Evolutionary conservation across 164 flowering plant species (phyloP), one percentile per base, ranked within the genome.

Genomic region (Macadamia tetraphylla): DNA sequence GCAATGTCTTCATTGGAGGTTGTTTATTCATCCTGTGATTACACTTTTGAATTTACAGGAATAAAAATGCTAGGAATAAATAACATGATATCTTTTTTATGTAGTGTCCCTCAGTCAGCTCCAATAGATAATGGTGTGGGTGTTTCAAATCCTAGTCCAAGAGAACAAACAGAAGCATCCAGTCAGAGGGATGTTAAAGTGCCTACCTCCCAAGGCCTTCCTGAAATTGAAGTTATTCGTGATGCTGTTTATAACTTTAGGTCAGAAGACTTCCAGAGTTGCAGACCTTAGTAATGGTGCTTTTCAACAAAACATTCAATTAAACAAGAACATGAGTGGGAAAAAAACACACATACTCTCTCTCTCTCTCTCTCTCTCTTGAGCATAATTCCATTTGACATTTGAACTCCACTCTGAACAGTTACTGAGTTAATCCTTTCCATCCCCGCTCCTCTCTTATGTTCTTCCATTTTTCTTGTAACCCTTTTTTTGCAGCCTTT

Each of bases 161-260:
- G 71, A 65, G 67, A 76, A 48, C 83, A 73, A 32, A 67, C 15
- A 18, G 81, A 72, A 57, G 53, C 30, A 46, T 62, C n/a, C n/a
- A 60, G 64, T 60, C 55, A 67, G 62, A 63, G 62, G 23, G 23
- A 23, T 55, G 18, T 31, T 17, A 76, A 77, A 52, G 80, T 75
- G 5, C 67, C 29, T 65, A 63, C 70, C n/a, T 70, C 80, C 65
- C 71, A 69, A 62, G 71, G 68, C 12, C 2, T 73, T n/a, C 86
- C 85, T 15, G 88, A 78, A 57, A 68, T 80, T 23, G 98, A 94
- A 80, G 64, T 77, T 30, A 66, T 76, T 84, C 87, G 91, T 29
- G 90, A 86, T 71, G 83, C 83, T 67, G 66, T 40, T 44, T 79
- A 59, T 76, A 83, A 77, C 53, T 42, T 56, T 14, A 65, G 58